A percentile compares a stretch with the other conserved stretches of the same genome.
These are phyloP conservation scores for Rossbeevera mucosa DNA, from an alignment of 768 basidiomycete genomes.

Conservation along the genomic window DNA sequence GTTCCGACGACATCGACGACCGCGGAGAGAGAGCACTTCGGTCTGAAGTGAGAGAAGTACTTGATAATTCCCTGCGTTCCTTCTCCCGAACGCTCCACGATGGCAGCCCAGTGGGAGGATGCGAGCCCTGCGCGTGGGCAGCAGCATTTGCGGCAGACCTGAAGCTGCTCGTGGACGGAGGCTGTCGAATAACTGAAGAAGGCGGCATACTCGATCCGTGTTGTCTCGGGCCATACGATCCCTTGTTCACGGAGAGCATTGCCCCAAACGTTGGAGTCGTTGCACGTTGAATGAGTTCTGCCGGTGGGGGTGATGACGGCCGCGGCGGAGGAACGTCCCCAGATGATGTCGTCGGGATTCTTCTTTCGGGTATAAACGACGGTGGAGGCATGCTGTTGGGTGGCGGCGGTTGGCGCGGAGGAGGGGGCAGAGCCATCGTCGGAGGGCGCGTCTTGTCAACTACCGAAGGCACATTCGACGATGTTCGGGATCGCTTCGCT, in stretches of 20 bases:
- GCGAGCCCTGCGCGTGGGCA: conserved; percentile 44
- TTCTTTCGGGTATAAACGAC: conserved; percentile 67
- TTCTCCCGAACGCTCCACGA: conserved; percentile 50
- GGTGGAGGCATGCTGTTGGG: conserved; percentile 71
- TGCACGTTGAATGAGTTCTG: conserved; percentile 88
- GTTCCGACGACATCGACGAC: conserved; percentile 80
- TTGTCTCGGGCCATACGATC: conserved; percentile 47
- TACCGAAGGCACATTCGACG: conserved; percentile 49
- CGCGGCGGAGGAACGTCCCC: conserved; percentile 72
- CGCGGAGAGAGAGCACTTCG: conserved; percentile 66
- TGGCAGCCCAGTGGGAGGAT: conserved; percentile 40
- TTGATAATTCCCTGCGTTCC: conserved; percentile 57
- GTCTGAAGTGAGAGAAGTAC: conserved; percentile 66
- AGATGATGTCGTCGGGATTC: conserved; percentile 40
- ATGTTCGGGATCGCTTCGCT: conserved; percentile 53
- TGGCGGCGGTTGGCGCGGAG: conserved; percentile 72
- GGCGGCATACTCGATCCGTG: conserved; percentile 78
- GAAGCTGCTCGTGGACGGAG: conserved; percentile 80
- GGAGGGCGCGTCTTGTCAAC: conserved; percentile 81
- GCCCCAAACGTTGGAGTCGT: conserved; percentile 79
- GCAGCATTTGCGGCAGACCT: conserved; percentile 65
- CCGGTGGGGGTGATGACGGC: conserved; percentile 88
- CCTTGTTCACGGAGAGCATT: conserved; percentile 51
- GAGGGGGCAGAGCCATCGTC: conserved; percentile 79
- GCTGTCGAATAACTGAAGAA: conserved; percentile 59